A percentile compares a stretch with the other conserved stretches of the same genome.
Evolutionary conservation across 208 protist genomes (phyloP).

Genomic region (Histomonas meleagridis): DNA sequence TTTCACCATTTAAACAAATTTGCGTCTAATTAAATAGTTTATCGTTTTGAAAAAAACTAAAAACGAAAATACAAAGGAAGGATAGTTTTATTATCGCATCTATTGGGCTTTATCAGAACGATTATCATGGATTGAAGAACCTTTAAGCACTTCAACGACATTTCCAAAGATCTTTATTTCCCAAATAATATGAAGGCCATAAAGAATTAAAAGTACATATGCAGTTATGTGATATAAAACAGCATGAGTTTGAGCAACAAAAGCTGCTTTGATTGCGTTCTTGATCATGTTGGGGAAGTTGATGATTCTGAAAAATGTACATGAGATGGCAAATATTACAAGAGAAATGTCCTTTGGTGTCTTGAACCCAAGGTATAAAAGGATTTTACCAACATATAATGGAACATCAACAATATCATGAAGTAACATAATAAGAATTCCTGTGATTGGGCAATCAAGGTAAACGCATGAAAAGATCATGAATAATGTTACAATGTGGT

Average conservation of each 20-base stretch:
- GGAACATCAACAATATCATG: constrained; percentile 35
- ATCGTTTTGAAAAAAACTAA: too few species aligned
- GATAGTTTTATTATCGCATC: too few species aligned
- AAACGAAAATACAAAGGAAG: too few species aligned
- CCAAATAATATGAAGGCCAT: background rate
- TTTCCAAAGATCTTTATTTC: background rate
- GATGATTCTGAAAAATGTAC: constrained; percentile 32
- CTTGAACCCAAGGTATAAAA: background rate
- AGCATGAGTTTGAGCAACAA: too few species aligned
- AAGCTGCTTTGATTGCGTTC: too few species aligned
- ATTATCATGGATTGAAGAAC: background rate
- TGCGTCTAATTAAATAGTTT: too few species aligned
- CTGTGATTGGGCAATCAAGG: background rate
- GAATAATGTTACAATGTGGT: background rate
- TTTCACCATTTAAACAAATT: too few species aligned
- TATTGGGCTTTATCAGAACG: background rate
- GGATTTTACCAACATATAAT: background rate
- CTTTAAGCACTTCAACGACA: background rate
- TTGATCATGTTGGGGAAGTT: too few species aligned
- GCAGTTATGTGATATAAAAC: too few species aligned
- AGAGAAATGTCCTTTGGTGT: background rate
- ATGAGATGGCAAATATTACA: background rate
- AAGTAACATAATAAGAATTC: background rate
- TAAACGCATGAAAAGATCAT: background rate
- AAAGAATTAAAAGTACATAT: too few species aligned